Conservation (phyloP, 176 grass and related monocot genomes). For the Luzula sylvatica region DNA sequence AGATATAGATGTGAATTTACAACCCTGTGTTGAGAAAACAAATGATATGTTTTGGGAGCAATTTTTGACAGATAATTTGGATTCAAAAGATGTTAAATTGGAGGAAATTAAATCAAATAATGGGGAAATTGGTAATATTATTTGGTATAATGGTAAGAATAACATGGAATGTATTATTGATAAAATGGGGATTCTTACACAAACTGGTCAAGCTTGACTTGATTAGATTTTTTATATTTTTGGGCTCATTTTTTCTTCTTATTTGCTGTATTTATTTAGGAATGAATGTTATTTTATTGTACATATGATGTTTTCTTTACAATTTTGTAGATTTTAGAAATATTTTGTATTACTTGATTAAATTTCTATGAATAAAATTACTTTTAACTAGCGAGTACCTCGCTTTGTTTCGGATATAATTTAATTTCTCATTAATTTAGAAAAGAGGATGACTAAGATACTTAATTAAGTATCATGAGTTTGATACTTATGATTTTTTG, state of each 20-base stretch:
- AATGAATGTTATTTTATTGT: background rate
- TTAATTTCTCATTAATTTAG: no score
- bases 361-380: no score
- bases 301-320: slow-evolving; percentile 4
- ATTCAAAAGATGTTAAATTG: slow-evolving; percentile 5
- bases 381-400: no score
- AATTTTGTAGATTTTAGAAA: slow-evolving; percentile 3
- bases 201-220: slow-evolving; percentile 4
- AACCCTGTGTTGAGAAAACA: background rate
- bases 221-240: background rate
- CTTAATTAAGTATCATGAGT: no score
- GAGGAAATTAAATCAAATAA: slow-evolving; percentile 13
- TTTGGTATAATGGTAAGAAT: slow-evolving; percentile 14
- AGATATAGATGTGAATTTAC: slow-evolving; percentile 15
- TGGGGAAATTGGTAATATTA: slow-evolving; percentile 2
- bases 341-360: no score
- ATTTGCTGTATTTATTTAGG: slow-evolving; percentile 2
- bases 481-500: no score
- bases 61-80: slow-evolving; percentile 10
- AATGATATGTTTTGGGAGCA: slow-evolving; percentile 20
- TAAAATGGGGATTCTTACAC: background rate
- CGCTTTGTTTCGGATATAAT: no score
- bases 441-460: no score
- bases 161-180: slow-evolving; percentile 3
- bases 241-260: background rate